Conservation (phyloP, 1,139 yeast genomes). For the Ogataea hybrid region DNA sequence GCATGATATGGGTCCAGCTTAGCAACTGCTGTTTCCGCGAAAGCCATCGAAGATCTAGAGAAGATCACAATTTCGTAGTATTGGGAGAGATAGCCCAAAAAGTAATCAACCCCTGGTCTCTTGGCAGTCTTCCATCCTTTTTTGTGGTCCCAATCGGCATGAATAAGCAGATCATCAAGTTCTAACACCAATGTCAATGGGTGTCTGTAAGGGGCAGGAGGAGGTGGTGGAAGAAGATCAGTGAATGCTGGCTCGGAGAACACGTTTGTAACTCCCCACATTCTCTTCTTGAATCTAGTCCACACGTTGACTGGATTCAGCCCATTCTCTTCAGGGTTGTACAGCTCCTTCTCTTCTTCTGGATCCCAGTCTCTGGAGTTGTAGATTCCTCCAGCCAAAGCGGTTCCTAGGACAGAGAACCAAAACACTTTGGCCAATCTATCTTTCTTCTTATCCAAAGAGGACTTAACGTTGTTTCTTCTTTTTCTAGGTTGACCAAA, state of each 20-base stretch:
- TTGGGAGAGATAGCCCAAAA: conserved; percentile 89
- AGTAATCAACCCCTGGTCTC: conserved; percentile 98
- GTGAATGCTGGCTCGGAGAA: conserved; percentile 95
- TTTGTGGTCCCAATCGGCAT: conserved; percentile 88
- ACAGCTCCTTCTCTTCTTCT: conserved; percentile 57
- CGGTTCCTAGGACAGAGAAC: conserved; percentile 56
- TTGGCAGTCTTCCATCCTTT: conserved; percentile 99
- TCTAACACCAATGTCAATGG: conserved; percentile 88
- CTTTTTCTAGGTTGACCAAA: conserved; percentile 35
- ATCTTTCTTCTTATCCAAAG: conserved; percentile 66
- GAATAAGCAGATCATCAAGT: conserved; percentile 85
- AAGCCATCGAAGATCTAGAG: conserved; percentile 80
- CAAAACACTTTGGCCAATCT: conserved; percentile 69
- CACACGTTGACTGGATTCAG: conserved; percentile 65
- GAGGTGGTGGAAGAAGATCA: conserved; percentile 86
- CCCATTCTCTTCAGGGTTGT: conserved; percentile 60
- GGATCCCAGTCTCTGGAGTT: conserved; percentile 87
- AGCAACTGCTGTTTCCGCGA: conserved; percentile 78
- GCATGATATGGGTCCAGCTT: conserved; percentile 94
- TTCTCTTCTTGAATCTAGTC: conserved; percentile 67
- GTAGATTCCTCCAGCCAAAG: conserved; percentile 67
- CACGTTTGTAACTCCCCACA: conserved; percentile 72
- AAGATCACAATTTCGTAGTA: conserved; percentile 94
- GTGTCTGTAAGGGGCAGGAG: conserved; percentile 90
- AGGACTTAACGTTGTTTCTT: conserved; percentile 60